phyloP scores from a whole-genome alignment of 73 alveolate genomes.

The Paramecium sexaurelia region DNA sequence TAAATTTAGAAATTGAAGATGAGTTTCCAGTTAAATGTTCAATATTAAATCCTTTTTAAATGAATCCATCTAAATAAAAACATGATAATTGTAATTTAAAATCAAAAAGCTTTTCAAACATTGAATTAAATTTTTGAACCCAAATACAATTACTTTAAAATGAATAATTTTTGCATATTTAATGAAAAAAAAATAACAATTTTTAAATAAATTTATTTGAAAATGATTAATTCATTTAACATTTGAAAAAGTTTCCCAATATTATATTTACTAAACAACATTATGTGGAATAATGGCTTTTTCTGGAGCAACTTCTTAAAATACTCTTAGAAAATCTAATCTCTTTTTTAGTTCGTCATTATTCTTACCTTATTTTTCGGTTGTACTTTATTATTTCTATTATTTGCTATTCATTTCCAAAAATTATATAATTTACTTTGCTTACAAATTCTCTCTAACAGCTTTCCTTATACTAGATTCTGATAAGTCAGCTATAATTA shows the following conservation, averaged over 20 bases:
- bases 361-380: background rate
- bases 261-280: slow-evolving; percentile 8
- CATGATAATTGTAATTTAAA: background rate
- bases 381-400: background rate
- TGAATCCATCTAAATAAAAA: slow-evolving; percentile 4
- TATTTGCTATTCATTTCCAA: slow-evolving; percentile 44
- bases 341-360: slow-evolving; percentile 34
- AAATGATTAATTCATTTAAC: background rate
- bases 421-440: slow-evolving; percentile 26
- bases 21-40: background rate
- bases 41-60: background rate
- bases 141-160: background rate
- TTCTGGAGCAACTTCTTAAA: background rate
- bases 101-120: slow-evolving; percentile 18
- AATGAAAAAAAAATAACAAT: too few species aligned
- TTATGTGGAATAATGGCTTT: slow-evolving; percentile 44
- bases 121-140: background rate
- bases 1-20: background rate
- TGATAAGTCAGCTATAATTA: slow-evolving; percentile 47
- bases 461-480: slow-evolving; percentile 7
- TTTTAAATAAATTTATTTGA: background rate
- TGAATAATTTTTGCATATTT: background rate
- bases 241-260: slow-evolving; percentile 32
- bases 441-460: background rate
- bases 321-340: slow-evolving; percentile 42